Percentiles rank a stretch among this genome's conserved stretches.
Conservation (phyloP, 1,139 yeast genomes). For the Debaryomyces udenii region DNA sequence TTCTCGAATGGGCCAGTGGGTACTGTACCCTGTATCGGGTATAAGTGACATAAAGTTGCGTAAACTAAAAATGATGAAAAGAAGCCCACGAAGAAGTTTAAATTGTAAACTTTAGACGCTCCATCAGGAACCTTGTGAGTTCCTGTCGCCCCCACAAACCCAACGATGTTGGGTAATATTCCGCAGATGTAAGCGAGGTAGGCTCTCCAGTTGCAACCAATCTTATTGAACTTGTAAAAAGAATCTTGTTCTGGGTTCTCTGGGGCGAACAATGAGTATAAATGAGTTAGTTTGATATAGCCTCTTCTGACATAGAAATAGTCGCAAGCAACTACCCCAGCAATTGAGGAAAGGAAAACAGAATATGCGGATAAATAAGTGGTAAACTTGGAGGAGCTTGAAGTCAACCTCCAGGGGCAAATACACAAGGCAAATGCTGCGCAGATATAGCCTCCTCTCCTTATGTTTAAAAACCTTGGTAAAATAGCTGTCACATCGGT, state of each 20-base stretch:
- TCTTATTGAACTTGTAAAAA: constrained; percentile 59
- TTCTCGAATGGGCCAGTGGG: constrained; percentile 51
- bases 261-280: constrained; percentile 52
- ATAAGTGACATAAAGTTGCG: constrained; percentile 46
- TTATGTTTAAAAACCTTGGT: constrained; percentile 74
- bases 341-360: constrained; percentile 83
- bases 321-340: constrained; percentile 80
- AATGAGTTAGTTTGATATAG: constrained; percentile 60
- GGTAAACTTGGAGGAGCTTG: constrained; percentile 76
- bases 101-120: constrained; percentile 69
- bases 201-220: constrained; percentile 84
- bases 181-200: constrained; percentile 72
- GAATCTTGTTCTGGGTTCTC: constrained; percentile 32
- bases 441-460: constrained; percentile 85
- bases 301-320: constrained; percentile 81
- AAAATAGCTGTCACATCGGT: constrained; percentile 85
- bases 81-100: constrained; percentile 79
- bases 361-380: constrained; percentile 85
- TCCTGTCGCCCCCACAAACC: constrained; percentile 83
- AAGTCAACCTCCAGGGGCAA: constrained; percentile 86
- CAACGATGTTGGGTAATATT: constrained; percentile 80
- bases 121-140: constrained; percentile 71
- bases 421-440: constrained; percentile 76
- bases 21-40: constrained; percentile 60
- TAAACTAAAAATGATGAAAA: constrained; percentile 56